A percentile compares a stretch with the other conserved stretches of the same genome.
Conservation (phyloP, 306 rosid species). For the Inga leiocalycina region DNA sequence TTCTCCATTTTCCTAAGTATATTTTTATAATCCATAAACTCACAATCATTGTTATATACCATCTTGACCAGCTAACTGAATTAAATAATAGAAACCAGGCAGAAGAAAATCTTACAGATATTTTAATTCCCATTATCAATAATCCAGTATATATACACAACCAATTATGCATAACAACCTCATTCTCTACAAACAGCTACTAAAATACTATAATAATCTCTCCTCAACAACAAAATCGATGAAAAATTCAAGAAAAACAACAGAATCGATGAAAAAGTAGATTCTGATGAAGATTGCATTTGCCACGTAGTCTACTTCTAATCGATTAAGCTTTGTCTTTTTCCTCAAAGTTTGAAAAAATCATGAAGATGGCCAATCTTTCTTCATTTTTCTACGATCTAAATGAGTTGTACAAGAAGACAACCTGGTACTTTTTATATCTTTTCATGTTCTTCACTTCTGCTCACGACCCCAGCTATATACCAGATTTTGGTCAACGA, state of each 20-base stretch:
- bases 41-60: not conserved
- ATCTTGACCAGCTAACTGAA: not conserved
- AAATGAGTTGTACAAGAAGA: conserved; percentile 33
- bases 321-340: conserved; percentile 26
- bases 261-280: conserved; percentile 23
- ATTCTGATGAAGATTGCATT: conserved; percentile 6
- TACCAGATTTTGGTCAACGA: conserved; percentile 22
- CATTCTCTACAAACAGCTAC: not conserved
- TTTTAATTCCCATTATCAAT: conserved; percentile 4
- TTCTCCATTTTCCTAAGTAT: not conserved
- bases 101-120: not conserved
- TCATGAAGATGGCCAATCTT: conserved; percentile 9
- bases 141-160: not conserved
- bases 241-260: not conserved
- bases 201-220: not conserved
- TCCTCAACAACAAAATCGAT: conserved; percentile 12
- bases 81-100: not conserved
- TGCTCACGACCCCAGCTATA: not conserved
- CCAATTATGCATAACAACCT: not conserved
- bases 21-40: not conserved
- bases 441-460: conserved; percentile 11
- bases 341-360: conserved; percentile 21
- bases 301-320: not conserved
- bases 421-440: conserved; percentile 19
- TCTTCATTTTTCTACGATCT: not conserved